These are phyloP conservation scores for Kwoniella pini DNA, from an alignment of 768 basidiomycete genomes.

Conservation along the genomic window DNA sequence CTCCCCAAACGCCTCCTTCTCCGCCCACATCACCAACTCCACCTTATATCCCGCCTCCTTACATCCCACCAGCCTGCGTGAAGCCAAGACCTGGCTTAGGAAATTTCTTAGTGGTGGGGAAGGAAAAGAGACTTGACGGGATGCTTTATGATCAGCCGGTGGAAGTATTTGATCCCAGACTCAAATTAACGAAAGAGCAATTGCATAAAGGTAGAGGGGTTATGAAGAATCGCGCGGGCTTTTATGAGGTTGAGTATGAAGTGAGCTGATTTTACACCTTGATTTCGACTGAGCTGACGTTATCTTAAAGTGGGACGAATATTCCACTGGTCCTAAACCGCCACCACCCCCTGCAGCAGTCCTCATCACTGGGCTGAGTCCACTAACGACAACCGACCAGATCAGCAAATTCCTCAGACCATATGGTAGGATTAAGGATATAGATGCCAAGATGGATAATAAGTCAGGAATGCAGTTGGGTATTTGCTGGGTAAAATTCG, in stretches of 20 bases:
- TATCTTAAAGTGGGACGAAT: slow-evolving; percentile 66
- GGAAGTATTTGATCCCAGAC: slow-evolving; percentile 31
- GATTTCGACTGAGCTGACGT: not conserved
- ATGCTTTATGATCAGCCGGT: slow-evolving; percentile 13
- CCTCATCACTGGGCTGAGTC: slow-evolving; percentile 69
- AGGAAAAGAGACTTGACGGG: slow-evolving; percentile 32
- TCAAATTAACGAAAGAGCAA: slow-evolving; percentile 14
- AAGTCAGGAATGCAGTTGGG: slow-evolving; percentile 80
- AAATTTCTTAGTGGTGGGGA: slow-evolving; percentile 15
- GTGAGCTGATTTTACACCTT: slow-evolving; percentile 29
- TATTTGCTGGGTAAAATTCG: slow-evolving; percentile 71
- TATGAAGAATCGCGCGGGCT: slow-evolving; percentile 30
- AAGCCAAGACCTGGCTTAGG: slow-evolving; percentile 25
- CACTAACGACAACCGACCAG: slow-evolving; percentile 66
- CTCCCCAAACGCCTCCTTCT: slow-evolving; percentile 12
- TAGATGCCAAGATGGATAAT: slow-evolving; percentile 77
- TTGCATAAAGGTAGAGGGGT: slow-evolving; percentile 30
- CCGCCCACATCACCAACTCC: slow-evolving; percentile 21
- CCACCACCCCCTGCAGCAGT: slow-evolving; percentile 63
- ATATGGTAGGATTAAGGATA: slow-evolving; percentile 66
- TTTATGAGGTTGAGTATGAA: slow-evolving; percentile 44
- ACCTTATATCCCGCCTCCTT: slow-evolving; percentile 28
- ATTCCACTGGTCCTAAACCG: slow-evolving; percentile 72
- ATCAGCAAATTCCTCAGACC: slow-evolving; percentile 68
- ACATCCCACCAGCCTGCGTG: slow-evolving; percentile 29